Conservation (phyloP, 805 yeast genomes). For the Yarrowia hollandica region DNA sequence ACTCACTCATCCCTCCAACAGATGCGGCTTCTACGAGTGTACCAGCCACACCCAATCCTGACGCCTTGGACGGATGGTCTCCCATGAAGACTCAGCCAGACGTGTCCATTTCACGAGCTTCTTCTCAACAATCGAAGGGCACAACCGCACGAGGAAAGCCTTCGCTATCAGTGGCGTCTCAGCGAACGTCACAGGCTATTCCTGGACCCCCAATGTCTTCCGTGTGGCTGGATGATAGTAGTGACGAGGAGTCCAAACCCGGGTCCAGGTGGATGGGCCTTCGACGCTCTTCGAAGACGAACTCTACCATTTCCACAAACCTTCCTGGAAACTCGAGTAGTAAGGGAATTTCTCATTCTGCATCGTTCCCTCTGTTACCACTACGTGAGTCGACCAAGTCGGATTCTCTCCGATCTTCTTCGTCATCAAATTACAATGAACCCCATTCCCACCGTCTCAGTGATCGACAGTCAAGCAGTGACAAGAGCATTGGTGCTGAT, state of each 20-base stretch:
- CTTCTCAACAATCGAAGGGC: background rate
- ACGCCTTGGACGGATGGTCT: background rate
- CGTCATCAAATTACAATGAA: constrained; percentile 1
- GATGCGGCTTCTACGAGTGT: background rate
- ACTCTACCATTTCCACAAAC: background rate
- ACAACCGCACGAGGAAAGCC: background rate
- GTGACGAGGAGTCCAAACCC: constrained; percentile 13
- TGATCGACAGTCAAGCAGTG: constrained; percentile 5
- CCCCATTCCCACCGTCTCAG: constrained; percentile 2
- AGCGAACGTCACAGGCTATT: background rate
- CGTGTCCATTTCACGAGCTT: background rate
- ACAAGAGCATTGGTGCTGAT: constrained; percentile 10
- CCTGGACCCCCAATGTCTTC: constrained; percentile 18
- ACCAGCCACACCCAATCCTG: background rate
- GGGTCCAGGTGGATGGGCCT: background rate
- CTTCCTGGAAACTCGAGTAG: background rate
- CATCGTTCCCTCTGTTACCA: background rate
- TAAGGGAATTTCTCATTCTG: background rate
- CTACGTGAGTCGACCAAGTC: background rate
- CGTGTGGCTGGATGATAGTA: constrained; percentile 22
- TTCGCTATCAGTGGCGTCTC: background rate
- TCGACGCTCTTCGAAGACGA: constrained; percentile 3
- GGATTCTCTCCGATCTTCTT: background rate
- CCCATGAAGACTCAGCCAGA: constrained; percentile 17
- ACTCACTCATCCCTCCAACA: constrained; percentile 14